Percentiles rank a stretch among this genome's conserved stretches.
These are phyloP conservation scores for Phytopythium montanum DNA, from an alignment of 352 stramenopile genomes.

Conservation along the genomic window DNA sequence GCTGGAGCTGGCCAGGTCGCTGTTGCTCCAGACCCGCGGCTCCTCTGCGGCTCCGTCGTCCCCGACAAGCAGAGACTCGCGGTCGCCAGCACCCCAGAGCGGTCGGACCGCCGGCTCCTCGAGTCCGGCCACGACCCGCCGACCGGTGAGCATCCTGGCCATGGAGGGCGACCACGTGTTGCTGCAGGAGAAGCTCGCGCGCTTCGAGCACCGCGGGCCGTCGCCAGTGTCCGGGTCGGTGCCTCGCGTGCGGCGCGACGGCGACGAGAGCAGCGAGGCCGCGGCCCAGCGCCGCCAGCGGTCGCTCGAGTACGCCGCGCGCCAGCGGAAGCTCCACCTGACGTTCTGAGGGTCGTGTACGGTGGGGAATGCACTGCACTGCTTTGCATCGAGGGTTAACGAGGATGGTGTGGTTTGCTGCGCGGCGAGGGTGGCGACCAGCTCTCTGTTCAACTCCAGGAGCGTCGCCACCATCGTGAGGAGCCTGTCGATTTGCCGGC, in stretches of 20 bases:
- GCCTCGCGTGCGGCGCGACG: conserved; percentile 32
- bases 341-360: not conserved
- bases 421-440: too few relatives aligned
- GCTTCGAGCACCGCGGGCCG: conserved; percentile 35
- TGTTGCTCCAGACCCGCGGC: not conserved
- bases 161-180: conserved; percentile 46
- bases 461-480: too few relatives aligned
- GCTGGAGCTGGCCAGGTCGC: conserved; percentile 10
- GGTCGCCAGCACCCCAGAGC: conserved; percentile 8
- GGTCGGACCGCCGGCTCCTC: not conserved
- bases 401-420: too few relatives aligned
- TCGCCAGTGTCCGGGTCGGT: conserved; percentile 26
- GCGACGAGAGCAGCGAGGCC: conserved; percentile 19
- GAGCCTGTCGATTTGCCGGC: too few relatives aligned
- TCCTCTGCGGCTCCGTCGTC: not conserved
- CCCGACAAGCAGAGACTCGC: conserved; percentile 4
- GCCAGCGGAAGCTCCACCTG: not conserved
- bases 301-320: conserved; percentile 21
- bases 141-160: conserved; percentile 34
- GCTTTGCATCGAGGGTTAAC: not conserved
- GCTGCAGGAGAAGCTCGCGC: conserved; percentile 43
- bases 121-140: conserved; percentile 17
- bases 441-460: too few relatives aligned
- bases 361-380: not conserved
- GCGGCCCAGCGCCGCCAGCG: conserved; percentile 35